phyloP scores from a whole-genome alignment of 164 flowering plant genomes.

The Dillenia suffruticosa region DNA sequence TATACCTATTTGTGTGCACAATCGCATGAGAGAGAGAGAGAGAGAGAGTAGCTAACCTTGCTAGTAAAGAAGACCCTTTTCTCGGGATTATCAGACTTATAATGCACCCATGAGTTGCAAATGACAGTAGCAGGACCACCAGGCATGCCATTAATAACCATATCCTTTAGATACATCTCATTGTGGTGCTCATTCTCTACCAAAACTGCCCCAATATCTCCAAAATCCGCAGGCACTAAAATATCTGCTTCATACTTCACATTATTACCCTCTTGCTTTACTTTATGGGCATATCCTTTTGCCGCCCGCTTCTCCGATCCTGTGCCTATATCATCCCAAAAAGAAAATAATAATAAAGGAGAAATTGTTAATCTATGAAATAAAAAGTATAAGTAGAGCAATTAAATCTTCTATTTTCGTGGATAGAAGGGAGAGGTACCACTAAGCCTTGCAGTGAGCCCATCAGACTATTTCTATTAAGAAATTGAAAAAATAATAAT shows the following conservation, averaged over 20 bases:
- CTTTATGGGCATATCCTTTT: constrained; percentile 26
- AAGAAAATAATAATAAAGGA: neutral
- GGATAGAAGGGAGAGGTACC: neutral
- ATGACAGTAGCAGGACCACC: constrained; percentile 25
- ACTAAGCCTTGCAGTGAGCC: too few relatives aligned
- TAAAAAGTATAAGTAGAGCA: too few relatives aligned
- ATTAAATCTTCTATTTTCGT: neutral
- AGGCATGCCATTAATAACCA: constrained; percentile 36
- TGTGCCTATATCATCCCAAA: constrained; percentile 19
- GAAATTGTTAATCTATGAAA: too few relatives aligned
- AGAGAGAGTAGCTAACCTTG: constrained; percentile 30
- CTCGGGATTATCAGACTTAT: constrained; percentile 36
- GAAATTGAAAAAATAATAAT: too few relatives aligned
- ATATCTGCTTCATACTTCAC: constrained; percentile 35
- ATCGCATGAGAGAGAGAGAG: too few relatives aligned
- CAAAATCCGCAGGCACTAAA: constrained; percentile 36
- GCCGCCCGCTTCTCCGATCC: constrained; percentile 35
- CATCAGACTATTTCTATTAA: too few relatives aligned
- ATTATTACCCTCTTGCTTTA: constrained; percentile 2
- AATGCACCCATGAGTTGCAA: constrained; percentile 57
- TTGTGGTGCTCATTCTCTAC: constrained; percentile 52
- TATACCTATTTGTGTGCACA: too few relatives aligned
- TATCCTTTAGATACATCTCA: constrained; percentile 44
- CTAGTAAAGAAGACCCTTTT: constrained; percentile 59
- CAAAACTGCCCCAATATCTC: constrained; percentile 49